Base-by-base conservation (phyloP, 305 asterid species). In the Withania somnifera region DNA sequence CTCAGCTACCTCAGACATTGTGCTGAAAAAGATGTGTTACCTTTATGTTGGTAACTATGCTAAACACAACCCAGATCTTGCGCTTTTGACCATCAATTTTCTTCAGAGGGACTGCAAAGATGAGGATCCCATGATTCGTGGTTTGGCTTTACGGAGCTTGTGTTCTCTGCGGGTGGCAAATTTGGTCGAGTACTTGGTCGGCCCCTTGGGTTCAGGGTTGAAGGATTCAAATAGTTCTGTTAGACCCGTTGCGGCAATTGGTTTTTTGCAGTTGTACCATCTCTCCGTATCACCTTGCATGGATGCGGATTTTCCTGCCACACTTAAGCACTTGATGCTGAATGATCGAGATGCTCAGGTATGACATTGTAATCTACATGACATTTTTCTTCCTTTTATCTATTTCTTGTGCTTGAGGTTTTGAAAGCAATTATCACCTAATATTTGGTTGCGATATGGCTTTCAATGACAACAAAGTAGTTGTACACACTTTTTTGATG, bases 61-160 rank as follows among this genome's bases (percentile, higher is more conserved):
- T 1, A 95, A 97, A 89, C 80, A 91, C 90, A 97, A 97, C 84
- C 99, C 99, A 0, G 99, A 97, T 80, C 97, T 97, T 30, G 97
- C 99, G 9, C 96, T 97, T 82, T 86, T 97, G 92, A 97, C 99
- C 0, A 97, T 97, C 81, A 97, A 95, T 89, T 97, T 97, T 86
- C 98, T 97, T 71, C 99, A 95, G 84, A 91, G 97, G 85, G 99
- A 97, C 82, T 97, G 99, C 88, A 97, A 95, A 87, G 99, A 97
- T 82, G 99, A 97, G 94, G 98, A 97, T 85, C 99, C 99, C 66
- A 97, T 97, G 98, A 97, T 97, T 85, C 90, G 99, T 54, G 98
- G 99, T 84, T 88, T 97, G 92, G 98, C 99, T 81, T 88, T 97
- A 92, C 91, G 99, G 92, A 97, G 98, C 84, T 87, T 97, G 90